Percentiles rank a stretch among this genome's conserved stretches.
Evolutionary conservation across 108 stramenopile genomes (phyloP).

Genomic region (Aurantiochytrium sp.): DNA sequence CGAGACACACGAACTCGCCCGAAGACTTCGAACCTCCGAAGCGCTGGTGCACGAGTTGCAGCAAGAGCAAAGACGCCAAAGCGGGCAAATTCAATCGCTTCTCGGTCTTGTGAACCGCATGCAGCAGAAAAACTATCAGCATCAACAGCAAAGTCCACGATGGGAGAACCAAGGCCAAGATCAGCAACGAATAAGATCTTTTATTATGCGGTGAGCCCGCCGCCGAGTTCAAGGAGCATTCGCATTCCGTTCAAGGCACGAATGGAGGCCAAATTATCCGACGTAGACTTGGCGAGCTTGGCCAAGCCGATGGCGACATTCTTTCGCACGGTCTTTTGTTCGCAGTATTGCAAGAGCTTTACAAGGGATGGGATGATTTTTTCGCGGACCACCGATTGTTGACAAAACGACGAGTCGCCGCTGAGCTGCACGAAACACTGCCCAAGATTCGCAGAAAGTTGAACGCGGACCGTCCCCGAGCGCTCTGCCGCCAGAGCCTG

Average conservation of each 20-base stretch:
- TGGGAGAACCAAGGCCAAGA: background rate
- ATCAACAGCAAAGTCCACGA: background rate
- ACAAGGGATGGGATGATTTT: background rate
- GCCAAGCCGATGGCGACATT: background rate
- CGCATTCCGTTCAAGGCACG: background rate
- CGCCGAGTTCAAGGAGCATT: background rate
- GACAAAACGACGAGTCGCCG: background rate
- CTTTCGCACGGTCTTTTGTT: background rate
- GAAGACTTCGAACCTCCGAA: background rate
- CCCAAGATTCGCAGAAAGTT: background rate
- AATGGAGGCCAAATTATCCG: background rate
- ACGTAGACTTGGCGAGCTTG: background rate
- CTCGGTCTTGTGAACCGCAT: background rate
- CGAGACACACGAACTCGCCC: background rate
- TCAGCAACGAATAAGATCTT: background rate
- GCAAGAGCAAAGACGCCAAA: background rate
- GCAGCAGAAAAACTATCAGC: background rate
- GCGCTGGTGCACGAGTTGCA: background rate
- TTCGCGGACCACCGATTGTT: background rate
- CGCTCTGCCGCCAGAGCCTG: background rate
- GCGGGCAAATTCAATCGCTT: background rate
- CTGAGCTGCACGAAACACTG: background rate
- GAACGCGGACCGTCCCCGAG: background rate
- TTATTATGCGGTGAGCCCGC: background rate
- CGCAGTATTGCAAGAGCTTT: background rate